Evolutionary conservation across 2,329 filamentous ascomycete genomes (phyloP).

Genomic region (Fusarium sterilihyphosum): DNA sequence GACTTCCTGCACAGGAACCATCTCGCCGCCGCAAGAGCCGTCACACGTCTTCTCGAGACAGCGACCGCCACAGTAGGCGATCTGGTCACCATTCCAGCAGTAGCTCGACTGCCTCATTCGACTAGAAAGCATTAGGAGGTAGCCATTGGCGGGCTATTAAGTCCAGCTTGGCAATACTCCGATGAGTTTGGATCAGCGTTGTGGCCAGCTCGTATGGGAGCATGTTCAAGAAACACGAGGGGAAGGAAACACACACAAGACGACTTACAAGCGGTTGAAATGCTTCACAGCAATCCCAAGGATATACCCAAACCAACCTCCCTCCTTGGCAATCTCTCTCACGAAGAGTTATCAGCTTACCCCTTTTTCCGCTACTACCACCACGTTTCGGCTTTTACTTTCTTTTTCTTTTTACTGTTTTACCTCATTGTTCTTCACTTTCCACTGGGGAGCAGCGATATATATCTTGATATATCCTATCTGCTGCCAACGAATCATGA

Average conservation of each 20-base stretch:
- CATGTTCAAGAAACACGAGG: slow-evolving; percentile 21
- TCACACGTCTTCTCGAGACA: slow-evolving; percentile 59
- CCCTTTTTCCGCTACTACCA: background rate
- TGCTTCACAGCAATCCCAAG: slow-evolving; percentile 50
- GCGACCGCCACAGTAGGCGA: slow-evolving; percentile 58
- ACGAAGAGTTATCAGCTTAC: slow-evolving; percentile 20
- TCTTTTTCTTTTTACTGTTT: background rate
- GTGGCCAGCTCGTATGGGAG: slow-evolving; percentile 15
- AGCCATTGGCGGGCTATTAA: slow-evolving; percentile 1
- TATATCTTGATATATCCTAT: slow-evolving; percentile 11
- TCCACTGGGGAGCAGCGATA: slow-evolving; percentile 21
- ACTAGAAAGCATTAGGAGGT: slow-evolving; percentile 50
- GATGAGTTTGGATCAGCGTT: slow-evolving; percentile 30
- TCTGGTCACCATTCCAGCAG: slow-evolving; percentile 70
- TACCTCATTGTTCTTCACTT: slow-evolving; percentile 5
- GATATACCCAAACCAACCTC: slow-evolving; percentile 44
- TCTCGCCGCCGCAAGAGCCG: slow-evolving; percentile 63
- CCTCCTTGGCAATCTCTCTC: slow-evolving; percentile 42
- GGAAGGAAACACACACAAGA: slow-evolving; percentile 35
- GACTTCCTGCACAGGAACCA: slow-evolving; percentile 65
- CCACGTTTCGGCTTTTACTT: background rate
- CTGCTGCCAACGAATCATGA: slow-evolving; percentile 40
- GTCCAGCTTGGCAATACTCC: slow-evolving; percentile 11
- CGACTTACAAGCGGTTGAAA: slow-evolving; percentile 51
- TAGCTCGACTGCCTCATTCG: slow-evolving; percentile 69